A percentile compares a stretch with the other conserved stretches of the same genome.
Evolutionary conservation across 2,329 filamentous ascomycete genomes (phyloP).

Genomic region (Hyphodiscus sp.): DNA sequence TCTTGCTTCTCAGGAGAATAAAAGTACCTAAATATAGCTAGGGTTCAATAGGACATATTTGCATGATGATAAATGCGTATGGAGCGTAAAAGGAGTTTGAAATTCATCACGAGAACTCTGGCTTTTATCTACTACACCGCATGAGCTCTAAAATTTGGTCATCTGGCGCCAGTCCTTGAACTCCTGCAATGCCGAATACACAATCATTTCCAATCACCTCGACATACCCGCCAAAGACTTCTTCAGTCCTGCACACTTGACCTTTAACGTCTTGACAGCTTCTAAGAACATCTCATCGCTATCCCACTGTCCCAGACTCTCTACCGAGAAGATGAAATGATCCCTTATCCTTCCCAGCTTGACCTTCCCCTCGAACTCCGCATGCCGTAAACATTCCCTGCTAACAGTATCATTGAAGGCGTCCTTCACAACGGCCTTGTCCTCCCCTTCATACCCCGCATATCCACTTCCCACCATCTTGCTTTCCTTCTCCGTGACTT

Average conservation of each 20-base stretch:
- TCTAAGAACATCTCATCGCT: constrained; percentile 93
- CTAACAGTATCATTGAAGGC: constrained; percentile 93
- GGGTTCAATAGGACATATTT: neutral
- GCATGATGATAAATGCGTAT: neutral
- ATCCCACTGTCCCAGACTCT: constrained; percentile 92
- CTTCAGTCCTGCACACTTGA: constrained; percentile 72
- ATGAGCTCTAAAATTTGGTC: constrained; percentile 15
- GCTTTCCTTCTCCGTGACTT: constrained; percentile 62
- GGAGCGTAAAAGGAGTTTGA: neutral
- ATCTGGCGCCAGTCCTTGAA: constrained; percentile 26
- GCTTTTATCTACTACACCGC: neutral
- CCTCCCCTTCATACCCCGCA: constrained; percentile 68
- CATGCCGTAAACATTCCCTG: constrained; percentile 83
- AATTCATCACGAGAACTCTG: constrained; percentile 6
- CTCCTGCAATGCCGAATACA: constrained; percentile 25
- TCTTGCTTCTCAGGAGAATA: neutral
- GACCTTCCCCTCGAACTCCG: constrained; percentile 92
- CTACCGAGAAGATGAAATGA: constrained; percentile 95
- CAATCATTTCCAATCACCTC: constrained; percentile 23
- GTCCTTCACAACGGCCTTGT: constrained; percentile 81
- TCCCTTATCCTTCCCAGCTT: constrained; percentile 84
- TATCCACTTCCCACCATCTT: constrained; percentile 54
- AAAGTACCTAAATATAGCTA: neutral
- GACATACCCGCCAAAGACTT: constrained; percentile 62
- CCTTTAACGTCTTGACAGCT: constrained; percentile 75